phyloP scores from a whole-genome alignment of 2,329 filamentous ascomycete species.

The Diaporthe sp. region DNA sequence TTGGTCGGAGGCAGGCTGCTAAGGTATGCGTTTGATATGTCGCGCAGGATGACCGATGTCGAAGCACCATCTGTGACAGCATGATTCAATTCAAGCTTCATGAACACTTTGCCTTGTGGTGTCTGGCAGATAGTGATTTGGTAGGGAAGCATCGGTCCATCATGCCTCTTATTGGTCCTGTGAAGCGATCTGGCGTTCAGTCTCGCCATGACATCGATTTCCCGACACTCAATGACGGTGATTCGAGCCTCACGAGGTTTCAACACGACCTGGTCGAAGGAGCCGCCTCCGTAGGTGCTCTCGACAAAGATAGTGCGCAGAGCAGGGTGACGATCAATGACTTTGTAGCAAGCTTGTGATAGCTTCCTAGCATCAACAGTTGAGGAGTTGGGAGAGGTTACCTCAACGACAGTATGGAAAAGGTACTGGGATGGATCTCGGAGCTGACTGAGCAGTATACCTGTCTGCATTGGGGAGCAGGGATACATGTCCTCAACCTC shows the following conservation, averaged over 20 bases:
- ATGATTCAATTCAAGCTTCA: slow-evolving; percentile 46
- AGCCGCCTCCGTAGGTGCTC: slow-evolving; percentile 42
- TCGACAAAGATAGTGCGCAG: slow-evolving; percentile 46
- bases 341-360: slow-evolving; percentile 42
- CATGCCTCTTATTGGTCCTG: neutral
- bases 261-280: slow-evolving; percentile 45
- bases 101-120: slow-evolving; percentile 37
- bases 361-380: slow-evolving; percentile 34
- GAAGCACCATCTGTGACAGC: slow-evolving; percentile 46
- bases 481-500: slow-evolving; percentile 46
- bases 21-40: slow-evolving; percentile 31
- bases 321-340: slow-evolving; percentile 44
- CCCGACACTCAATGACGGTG: slow-evolving; percentile 43
- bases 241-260: slow-evolving; percentile 39
- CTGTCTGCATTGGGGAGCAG: slow-evolving; percentile 46
- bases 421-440: slow-evolving; percentile 43
- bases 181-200: neutral
- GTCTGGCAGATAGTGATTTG: slow-evolving; percentile 41
- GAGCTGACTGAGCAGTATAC: slow-evolving; percentile 46
- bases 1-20: neutral
- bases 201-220: slow-evolving; percentile 13
- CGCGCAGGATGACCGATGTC: slow-evolving; percentile 44
- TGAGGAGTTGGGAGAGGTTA: slow-evolving; percentile 19
- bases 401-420: slow-evolving; percentile 44
- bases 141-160: neutral